phyloP scores from a whole-genome alignment of 2,329 filamentous ascomycete genomes.

The Ciborinia camelliae region DNA sequence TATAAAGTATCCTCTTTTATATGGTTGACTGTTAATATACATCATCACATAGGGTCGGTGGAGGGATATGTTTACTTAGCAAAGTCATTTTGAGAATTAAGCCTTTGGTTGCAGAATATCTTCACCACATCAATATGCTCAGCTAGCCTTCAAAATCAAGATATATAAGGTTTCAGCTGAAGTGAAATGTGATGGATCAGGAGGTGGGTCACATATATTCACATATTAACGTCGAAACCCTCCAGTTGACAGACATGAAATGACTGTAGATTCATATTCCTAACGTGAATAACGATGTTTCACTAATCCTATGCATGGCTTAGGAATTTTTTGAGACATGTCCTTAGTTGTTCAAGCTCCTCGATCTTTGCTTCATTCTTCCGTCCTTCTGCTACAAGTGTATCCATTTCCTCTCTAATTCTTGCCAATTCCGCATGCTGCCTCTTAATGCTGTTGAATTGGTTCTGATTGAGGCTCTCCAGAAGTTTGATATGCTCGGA shows the following conservation, averaged over 20 bases:
- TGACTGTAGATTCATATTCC: fast-evolving
- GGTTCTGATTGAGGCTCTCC: not conserved
- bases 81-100: too few species aligned
- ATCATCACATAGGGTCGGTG: too few species aligned
- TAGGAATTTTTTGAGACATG: not conserved
- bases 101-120: too few species aligned
- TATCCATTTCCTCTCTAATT: not conserved
- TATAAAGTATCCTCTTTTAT: too few species aligned
- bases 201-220: not conserved
- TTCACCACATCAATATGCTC: too few species aligned
- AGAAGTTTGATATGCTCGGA: not conserved
- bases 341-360: not conserved
- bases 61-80: too few species aligned
- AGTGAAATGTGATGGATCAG: too few species aligned
- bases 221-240: fast-evolving
- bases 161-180: too few species aligned
- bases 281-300: not conserved
- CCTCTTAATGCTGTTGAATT: not conserved
- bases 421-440: not conserved
- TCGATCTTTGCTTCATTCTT: not conserved
- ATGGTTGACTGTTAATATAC: too few species aligned
- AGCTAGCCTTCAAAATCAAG: too few species aligned
- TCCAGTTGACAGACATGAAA: not conserved
- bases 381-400: not conserved
- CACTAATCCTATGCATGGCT: not conserved